phyloP scores from a whole-genome alignment of 78 protist species.

The Anaeramoeba flamelloides region DNA sequence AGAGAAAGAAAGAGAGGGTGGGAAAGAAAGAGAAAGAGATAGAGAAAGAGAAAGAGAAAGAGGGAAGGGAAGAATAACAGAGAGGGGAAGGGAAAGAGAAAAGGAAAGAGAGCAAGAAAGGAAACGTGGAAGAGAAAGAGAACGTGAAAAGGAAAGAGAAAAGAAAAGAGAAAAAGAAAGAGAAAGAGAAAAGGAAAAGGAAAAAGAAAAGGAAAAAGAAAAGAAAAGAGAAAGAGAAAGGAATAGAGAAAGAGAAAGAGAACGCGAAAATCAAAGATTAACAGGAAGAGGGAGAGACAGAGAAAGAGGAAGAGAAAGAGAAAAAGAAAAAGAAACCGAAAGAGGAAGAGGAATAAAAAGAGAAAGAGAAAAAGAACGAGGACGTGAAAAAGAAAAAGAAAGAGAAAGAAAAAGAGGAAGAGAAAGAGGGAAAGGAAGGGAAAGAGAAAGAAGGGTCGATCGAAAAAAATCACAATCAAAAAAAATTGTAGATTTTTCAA shows the following conservation, averaged over 20 bases:
- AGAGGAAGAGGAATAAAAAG: no score
- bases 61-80: constrained; percentile 2
- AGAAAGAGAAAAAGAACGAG: no score
- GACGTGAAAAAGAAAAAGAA: no score
- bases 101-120: not conserved
- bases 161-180: constrained; percentile 11
- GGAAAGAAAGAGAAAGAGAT: constrained; percentile 8
- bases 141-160: not conserved
- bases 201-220: constrained; percentile 5
- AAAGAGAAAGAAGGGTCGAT: no score
- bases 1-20: constrained; percentile 1
- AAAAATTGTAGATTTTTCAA: no score
- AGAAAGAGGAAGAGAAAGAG: not conserved
- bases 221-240: constrained; percentile 11
- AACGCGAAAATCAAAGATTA: not conserved
- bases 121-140: not conserved
- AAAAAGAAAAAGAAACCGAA: not conserved
- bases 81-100: constrained; percentile 19
- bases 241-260: constrained; percentile 22
- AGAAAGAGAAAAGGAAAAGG: constrained; percentile 10
- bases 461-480: no score
- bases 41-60: constrained; percentile 13
- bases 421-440: no score
- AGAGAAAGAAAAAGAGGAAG: no score
- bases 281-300: not conserved